These are phyloP conservation scores for Trypanosoma lewisi DNA, from an alignment of 208 protist genomes.

Conservation along the genomic window DNA sequence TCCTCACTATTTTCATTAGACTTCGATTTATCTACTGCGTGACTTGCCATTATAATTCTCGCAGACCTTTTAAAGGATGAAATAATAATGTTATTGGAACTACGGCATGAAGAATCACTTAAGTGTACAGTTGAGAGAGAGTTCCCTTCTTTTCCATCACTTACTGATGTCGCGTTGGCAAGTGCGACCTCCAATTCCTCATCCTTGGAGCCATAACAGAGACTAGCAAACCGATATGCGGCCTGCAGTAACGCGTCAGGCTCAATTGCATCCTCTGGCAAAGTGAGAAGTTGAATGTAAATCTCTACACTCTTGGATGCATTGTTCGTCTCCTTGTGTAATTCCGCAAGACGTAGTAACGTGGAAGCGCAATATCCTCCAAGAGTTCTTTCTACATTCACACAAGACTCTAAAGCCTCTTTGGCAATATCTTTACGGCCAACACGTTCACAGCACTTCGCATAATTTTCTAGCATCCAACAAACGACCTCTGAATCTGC, in stretches of 20 bases:
- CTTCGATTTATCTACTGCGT: slow-evolving; percentile 16
- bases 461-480: slow-evolving; percentile 69
- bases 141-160: neutral
- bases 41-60: slow-evolving; percentile 24
- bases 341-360: slow-evolving; percentile 49
- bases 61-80: slow-evolving; percentile 24
- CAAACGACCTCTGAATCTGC: slow-evolving; percentile 50
- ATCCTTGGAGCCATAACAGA: slow-evolving; percentile 42
- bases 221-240: slow-evolving; percentile 50
- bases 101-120: neutral
- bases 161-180: neutral
- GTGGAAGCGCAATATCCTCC: slow-evolving; percentile 46
- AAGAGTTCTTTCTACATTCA: slow-evolving; percentile 49
- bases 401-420: slow-evolving; percentile 46
- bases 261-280: slow-evolving; percentile 54
- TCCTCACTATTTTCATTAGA: slow-evolving; percentile 11
- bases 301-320: slow-evolving; percentile 46
- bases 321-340: slow-evolving; percentile 39
- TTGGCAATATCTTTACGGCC: slow-evolving; percentile 43
- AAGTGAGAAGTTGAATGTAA: slow-evolving; percentile 63
- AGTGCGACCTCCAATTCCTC: slow-evolving; percentile 22
- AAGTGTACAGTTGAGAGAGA: neutral
- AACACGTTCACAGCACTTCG: slow-evolving; percentile 62
- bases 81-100: slow-evolving; percentile 15
- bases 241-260: slow-evolving; percentile 40